phyloP scores from a whole-genome alignment of 179 eudicot genomes.

The Patellifolia procumbens region DNA sequence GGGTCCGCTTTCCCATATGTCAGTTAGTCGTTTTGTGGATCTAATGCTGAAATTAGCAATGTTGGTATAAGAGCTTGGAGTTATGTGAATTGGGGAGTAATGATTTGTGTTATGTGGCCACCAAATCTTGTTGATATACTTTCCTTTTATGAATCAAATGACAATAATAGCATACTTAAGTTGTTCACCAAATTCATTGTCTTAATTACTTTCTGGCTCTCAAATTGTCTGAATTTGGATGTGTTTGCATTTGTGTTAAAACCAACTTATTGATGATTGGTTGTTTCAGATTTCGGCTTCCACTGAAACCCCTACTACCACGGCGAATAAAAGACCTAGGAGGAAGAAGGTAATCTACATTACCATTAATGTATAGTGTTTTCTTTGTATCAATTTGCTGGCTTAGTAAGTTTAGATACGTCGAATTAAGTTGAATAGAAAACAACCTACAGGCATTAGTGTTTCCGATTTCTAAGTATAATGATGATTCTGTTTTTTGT shows the following conservation, averaged over 20 bases:
- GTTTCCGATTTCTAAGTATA: background rate
- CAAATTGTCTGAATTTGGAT: conserved; percentile 6
- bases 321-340: conserved; percentile 48
- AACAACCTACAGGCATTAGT: no score
- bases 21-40: background rate
- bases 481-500: conserved; percentile 7
- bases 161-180: background rate
- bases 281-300: conserved; percentile 43
- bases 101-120: conserved; percentile 6
- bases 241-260: conserved; percentile 6
- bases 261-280: conserved; percentile 12
- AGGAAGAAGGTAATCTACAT: conserved; percentile 73
- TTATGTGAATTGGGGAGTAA: conserved; percentile 1
- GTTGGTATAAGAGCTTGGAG: conserved; percentile 16
- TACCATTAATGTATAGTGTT: no score
- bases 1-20: background rate
- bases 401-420: no score
- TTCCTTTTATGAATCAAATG: background rate
- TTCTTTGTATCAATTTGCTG: no score
- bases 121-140: conserved; percentile 2
- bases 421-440: no score
- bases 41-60: conserved; percentile 14
- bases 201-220: background rate
- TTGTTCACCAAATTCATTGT: conserved; percentile 13
- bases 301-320: conserved; percentile 31